phyloP scores from a whole-genome alignment of 495 filamentous ascomycete species.

The Rhizodiscina lignyota region DNA sequence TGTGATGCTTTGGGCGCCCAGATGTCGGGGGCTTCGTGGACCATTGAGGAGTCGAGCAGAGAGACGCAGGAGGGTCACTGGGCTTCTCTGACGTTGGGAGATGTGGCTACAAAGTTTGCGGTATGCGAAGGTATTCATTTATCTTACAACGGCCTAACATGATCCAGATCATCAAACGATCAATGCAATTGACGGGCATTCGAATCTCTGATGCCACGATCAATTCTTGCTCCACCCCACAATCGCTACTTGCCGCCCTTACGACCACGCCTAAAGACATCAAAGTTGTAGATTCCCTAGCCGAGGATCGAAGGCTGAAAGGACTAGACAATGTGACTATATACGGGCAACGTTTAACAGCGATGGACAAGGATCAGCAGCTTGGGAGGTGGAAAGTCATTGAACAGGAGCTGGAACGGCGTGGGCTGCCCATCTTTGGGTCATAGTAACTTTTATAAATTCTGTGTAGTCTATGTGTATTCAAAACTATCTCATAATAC shows the following conservation, averaged over 20 bases:
- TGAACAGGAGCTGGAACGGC: constrained; percentile 56
- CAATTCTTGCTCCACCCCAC: constrained; percentile 31
- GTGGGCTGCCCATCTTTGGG: too few species aligned
- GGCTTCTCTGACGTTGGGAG: not conserved
- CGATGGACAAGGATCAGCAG: constrained; percentile 53
- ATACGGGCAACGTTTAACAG: constrained; percentile 38
- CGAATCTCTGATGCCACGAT: constrained; percentile 53
- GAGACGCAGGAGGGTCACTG: too few species aligned
- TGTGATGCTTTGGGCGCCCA: not conserved
- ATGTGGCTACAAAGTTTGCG: not conserved
- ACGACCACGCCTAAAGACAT: constrained; percentile 40
- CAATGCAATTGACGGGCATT: constrained; percentile 60
- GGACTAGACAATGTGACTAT: constrained; percentile 56
- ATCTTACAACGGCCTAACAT: constrained; percentile 2
- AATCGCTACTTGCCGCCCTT: constrained; percentile 36
- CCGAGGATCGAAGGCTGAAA: constrained; percentile 21
- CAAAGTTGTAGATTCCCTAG: constrained; percentile 27
- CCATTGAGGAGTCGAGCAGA: not conserved
- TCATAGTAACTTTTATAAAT: too few species aligned
- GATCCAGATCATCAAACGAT: constrained; percentile 52
- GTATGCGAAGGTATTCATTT: not conserved
- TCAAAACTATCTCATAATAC: too few species aligned
- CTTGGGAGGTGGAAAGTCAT: constrained; percentile 78
- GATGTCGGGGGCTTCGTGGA: not conserved
- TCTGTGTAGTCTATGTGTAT: too few species aligned